A percentile compares a stretch with the other conserved stretches of the same genome.
phyloP scores from a whole-genome alignment of 2,329 filamentous ascomycete genomes.

The Bisporella sp. region DNA sequence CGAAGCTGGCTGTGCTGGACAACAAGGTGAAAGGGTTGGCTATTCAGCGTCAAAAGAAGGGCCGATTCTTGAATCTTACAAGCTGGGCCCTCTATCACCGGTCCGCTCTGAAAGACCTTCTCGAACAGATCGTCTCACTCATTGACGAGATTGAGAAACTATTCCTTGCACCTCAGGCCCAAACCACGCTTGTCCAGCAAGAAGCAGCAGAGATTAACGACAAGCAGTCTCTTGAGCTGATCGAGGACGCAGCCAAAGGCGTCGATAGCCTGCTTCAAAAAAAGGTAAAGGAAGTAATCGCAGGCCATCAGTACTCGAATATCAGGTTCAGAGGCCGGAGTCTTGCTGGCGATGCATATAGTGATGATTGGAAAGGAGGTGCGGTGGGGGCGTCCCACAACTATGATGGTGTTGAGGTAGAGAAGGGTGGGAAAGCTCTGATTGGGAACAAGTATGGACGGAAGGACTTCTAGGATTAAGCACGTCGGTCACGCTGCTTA shows the following conservation, averaged over 20 bases:
- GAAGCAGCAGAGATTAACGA: constrained; percentile 8
- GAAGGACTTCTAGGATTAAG: constrained; percentile 9
- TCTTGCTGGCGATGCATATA: constrained; percentile 7
- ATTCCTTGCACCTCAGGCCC: constrained; percentile 11
- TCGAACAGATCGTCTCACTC: constrained; percentile 9
- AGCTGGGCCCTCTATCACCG: constrained; percentile 14
- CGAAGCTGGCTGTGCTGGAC: constrained; percentile 6
- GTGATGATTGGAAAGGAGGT: constrained; percentile 6
- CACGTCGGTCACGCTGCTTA: background rate
- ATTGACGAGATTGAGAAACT: constrained; percentile 10
- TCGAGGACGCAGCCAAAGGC: constrained; percentile 6
- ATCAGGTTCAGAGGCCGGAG: constrained; percentile 3
- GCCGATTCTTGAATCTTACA: constrained; percentile 10
- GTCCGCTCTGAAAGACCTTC: constrained; percentile 11
- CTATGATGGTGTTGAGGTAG: constrained; percentile 5
- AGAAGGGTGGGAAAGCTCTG: constrained; percentile 5
- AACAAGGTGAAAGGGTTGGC: constrained; percentile 12
- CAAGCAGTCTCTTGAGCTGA: constrained; percentile 9
- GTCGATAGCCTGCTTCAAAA: constrained; percentile 12
- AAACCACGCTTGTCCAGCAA: constrained; percentile 8
- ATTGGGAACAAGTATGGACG: constrained; percentile 9
- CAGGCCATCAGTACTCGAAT: constrained; percentile 9
- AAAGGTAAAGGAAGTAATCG: constrained; percentile 3
- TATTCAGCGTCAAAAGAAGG: constrained; percentile 10
- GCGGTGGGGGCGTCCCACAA: constrained; percentile 7